Percentiles rank a stretch among this genome's conserved stretches.
phyloP scores from a whole-genome alignment of 805 yeast genomes.

The Cyberlindnera maritima region DNA sequence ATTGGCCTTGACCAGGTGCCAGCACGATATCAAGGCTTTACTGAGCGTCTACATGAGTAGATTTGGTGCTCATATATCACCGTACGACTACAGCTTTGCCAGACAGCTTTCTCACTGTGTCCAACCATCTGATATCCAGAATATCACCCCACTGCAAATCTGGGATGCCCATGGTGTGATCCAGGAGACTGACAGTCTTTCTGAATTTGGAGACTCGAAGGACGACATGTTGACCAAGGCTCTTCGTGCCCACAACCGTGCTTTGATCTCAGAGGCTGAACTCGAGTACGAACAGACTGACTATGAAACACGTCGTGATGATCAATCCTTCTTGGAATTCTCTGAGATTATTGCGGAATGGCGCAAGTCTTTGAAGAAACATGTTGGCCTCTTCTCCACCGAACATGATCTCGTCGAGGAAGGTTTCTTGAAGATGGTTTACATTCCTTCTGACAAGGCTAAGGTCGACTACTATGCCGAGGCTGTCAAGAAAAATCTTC shows the following conservation, averaged over 20 bases:
- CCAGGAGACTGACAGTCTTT: not conserved
- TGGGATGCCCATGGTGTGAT: too few species aligned
- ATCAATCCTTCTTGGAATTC: constrained; percentile 53
- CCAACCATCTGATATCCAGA: constrained; percentile 63
- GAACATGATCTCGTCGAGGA: constrained; percentile 54
- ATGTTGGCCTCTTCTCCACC: constrained; percentile 63
- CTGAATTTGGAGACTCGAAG: constrained; percentile 33
- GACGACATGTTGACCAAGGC: constrained; percentile 55
- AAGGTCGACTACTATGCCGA: constrained; percentile 51
- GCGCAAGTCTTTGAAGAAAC: constrained; percentile 59
- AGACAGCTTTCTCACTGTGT: constrained; percentile 80
- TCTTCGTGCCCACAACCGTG: constrained; percentile 31
- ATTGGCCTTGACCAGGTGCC: constrained; percentile 52
- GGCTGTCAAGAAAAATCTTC: constrained; percentile 45
- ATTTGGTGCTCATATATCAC: constrained; percentile 24
- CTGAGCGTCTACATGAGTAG: constrained; percentile 62
- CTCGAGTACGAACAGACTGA: not conserved
- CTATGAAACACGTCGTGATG: not conserved
- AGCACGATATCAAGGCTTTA: constrained; percentile 73
- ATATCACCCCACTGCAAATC: not conserved
- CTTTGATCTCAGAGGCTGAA: constrained; percentile 70
- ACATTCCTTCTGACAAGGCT: constrained; percentile 75
- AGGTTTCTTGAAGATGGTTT: constrained; percentile 77
- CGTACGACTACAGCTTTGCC: constrained; percentile 88
- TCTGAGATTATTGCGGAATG: constrained; percentile 68